Evolutionary conservation across 2,329 filamentous ascomycete genomes (phyloP), one percentile per base, ranked within the genome.

Genomic region (Fusarium sp.): DNA sequence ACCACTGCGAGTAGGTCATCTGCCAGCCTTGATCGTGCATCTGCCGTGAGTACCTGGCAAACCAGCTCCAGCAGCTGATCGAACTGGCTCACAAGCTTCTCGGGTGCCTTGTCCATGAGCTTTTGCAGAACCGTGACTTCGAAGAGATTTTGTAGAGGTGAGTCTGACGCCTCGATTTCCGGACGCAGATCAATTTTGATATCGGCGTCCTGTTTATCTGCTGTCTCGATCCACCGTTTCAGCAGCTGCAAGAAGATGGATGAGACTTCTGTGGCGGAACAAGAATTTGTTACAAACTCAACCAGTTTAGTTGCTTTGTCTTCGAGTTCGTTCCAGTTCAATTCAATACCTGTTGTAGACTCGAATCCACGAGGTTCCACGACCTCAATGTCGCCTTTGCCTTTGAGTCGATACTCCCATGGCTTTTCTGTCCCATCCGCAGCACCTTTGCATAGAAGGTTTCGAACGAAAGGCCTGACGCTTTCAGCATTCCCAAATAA

Each of bases 1-100:
- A 87, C 84, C 11, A 90, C 81, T 1, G 84, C 78, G 3, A 86
- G 73, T 20, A 86, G 77, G 38, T 88, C 86, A 56, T 87, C 82
- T 17, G 81, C 81, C 4, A 81, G 76, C 5, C 78, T 60, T 1
- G 81, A 78, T 6, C 80, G 78, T 8, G 81, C 77, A 33, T 84
- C 82, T 17, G 82, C 81, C 7, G 79, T 77, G 2, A 94, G 76
- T 0, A 94, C 83, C 57, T 91, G 86, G 51, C 83, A 82, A 49
- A 91, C 85, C 3, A 94, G 83, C 45, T 89, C 86, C 3, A 94
- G 79, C 8, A 92, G 83, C 69, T 92, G 88, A 43, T 85, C 85
- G 3, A 91, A 90, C 58, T 89, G 86, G 33, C 84, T 85, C 31
- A 91, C 86, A 14, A 94, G 83, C 65, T 87, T 89, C 22, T 90